Percentiles rank a stretch among this genome's conserved stretches.
phyloP scores from a whole-genome alignment of 768 basidiomycete genomes.

The Trametes villosa region DNA sequence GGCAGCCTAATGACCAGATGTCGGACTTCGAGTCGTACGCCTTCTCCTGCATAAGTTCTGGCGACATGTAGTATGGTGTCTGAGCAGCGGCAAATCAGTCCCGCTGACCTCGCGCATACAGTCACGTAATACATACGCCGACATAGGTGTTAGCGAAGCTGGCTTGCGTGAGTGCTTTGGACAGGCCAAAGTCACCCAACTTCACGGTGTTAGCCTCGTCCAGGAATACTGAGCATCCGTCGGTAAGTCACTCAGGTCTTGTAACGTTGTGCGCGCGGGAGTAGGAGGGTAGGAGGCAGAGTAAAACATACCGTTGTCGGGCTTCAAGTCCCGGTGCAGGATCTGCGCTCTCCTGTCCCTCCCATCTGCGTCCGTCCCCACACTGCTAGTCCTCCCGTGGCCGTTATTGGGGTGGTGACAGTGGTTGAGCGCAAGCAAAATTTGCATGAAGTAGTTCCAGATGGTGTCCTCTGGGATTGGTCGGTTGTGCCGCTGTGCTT shows the following conservation, averaged over 20 bases:
- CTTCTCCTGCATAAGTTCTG: constrained; percentile 96
- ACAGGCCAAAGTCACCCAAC: constrained; percentile 95
- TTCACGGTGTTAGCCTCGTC: constrained; percentile 86
- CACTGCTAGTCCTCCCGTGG: constrained; percentile 49
- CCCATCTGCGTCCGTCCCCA: constrained; percentile 42
- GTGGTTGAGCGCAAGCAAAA: constrained; percentile 84
- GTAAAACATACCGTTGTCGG: constrained; percentile 93
- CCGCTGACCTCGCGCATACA: not conserved
- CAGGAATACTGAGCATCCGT: constrained; percentile 74
- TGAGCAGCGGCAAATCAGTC: constrained; percentile 37
- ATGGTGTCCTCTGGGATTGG: constrained; percentile 90
- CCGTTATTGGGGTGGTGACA: constrained; percentile 79
- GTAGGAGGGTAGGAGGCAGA: too few relatives aligned
- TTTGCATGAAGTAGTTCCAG: constrained; percentile 96
- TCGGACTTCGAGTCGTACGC: constrained; percentile 98
- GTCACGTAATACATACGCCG: constrained; percentile 62
- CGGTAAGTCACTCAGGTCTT: too few relatives aligned
- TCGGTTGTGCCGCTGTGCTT: constrained; percentile 65
- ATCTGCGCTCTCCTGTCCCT: constrained; percentile 71
- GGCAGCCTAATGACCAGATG: constrained; percentile 97
- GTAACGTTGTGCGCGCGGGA: too few relatives aligned
- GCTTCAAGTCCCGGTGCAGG: constrained; percentile 94
- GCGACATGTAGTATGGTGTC: constrained; percentile 99
- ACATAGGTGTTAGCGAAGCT: constrained; percentile 97
- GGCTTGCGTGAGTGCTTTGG: constrained; percentile 86